Evolutionary conservation across 805 yeast species (phyloP), one percentile per base, ranked within the genome.

Genomic region (Wickerhamomyces xylosicus): DNA sequence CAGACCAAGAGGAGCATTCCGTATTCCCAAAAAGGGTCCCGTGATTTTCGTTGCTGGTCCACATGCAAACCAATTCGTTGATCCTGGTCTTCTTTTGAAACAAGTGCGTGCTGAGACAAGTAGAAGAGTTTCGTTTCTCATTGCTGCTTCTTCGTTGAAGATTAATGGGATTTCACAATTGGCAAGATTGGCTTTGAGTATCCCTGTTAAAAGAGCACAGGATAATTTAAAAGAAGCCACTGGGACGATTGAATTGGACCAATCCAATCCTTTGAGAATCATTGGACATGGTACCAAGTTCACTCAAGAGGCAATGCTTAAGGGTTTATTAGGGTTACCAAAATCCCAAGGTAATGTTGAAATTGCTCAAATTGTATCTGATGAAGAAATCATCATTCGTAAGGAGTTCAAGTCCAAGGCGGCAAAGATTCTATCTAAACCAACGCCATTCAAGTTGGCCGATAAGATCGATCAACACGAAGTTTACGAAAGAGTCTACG

Each of bases 1-100:
- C 45, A 71, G 85, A 38, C 77, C 92, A 3, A 71, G 97, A 43
- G 96, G 97, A 1, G 86, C 95, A 1, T 85, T 76, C 61, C 72
- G 72, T 35, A 69, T 76, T 37, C 82, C 83, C 13, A 66, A 71
- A 22, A 59, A 70, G 9, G 97, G 96, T 0, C 90, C 97, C 0
- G 79, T 87, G 8, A 81, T 90, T 39, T 80, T 92, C 45, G 97
- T 92, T 28, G 94, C 92, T 10, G 98, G 96, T 2, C 97, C 97
- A 2, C 98, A 90, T 63, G 95, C 95, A n/a, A 85, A 85, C 54
- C 95, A 85, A 52, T 84, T 83, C 45, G 77, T 83, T 28, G 85
- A 77, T 47, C 90, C 92, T 2, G 74, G 89, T 36, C 71, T 92
- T 37, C 66, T 92, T 35, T 79, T 85, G 83, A 79, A 83, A 35